A percentile compares a stretch with the other conserved stretches of the same genome.
Evolutionary conservation across 768 basidiomycete species (phyloP).

Genomic region (Panaeolus papilionaceus): DNA sequence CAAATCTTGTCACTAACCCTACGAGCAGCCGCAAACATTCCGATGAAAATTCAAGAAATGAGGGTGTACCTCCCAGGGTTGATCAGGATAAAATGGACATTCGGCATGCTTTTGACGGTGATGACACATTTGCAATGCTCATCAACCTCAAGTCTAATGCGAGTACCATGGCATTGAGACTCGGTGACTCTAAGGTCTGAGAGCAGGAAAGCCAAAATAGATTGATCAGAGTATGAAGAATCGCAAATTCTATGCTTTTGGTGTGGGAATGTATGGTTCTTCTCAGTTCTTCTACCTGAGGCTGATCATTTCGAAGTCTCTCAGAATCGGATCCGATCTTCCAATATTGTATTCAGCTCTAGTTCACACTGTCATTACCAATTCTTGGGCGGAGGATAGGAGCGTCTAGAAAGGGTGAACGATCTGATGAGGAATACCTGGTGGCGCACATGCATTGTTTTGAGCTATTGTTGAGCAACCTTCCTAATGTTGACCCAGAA

Average conservation of each 20-base stretch:
- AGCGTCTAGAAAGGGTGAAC: too few relatives aligned
- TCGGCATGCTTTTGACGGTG: not conserved
- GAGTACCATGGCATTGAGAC: not conserved
- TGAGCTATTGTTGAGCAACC: too few relatives aligned
- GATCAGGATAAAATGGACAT: constrained; percentile 1
- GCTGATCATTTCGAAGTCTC: not conserved
- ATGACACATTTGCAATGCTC: not conserved
- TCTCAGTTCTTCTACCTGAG: not conserved
- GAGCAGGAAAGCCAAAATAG: not conserved
- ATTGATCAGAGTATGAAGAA: too few relatives aligned
- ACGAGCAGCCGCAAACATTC: constrained; percentile 4
- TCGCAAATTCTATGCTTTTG: too few relatives aligned
- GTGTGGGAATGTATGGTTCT: not conserved
- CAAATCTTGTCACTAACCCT: not conserved
- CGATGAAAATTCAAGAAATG: not conserved
- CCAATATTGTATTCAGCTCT: too few relatives aligned
- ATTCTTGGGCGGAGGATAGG: too few relatives aligned
- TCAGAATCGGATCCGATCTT: not conserved
- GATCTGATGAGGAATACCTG: too few relatives aligned
- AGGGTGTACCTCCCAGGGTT: not conserved
- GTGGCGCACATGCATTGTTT: too few relatives aligned
- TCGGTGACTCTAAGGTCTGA: not conserved
- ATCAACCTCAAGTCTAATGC: not conserved
- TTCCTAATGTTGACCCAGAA: too few relatives aligned
- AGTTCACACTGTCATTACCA: too few relatives aligned